A percentile compares a stretch with the other conserved stretches of the same genome.
These are phyloP conservation scores for Epithemia pelagica DNA, from an alignment of 108 stramenopile species.

Conservation along the genomic window DNA sequence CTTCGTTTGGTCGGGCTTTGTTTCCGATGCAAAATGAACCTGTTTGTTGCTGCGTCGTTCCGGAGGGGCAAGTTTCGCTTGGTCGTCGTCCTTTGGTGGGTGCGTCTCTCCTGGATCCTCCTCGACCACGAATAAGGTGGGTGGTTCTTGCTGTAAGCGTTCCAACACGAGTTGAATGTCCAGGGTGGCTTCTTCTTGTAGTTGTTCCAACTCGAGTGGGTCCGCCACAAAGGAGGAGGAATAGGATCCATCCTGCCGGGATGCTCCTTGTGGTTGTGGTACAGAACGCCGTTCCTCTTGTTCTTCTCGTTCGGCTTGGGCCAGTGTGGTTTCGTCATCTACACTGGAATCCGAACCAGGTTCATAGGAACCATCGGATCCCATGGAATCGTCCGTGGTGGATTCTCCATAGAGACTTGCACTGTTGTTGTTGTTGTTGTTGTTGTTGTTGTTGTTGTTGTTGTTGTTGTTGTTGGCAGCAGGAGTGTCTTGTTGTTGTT, in stretches of 20 bases:
- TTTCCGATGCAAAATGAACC: neutral
- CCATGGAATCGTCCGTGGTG: conserved; percentile 34
- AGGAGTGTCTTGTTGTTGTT: conserved; percentile 11
- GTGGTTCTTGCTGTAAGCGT: conserved; percentile 25
- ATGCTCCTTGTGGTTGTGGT: neutral
- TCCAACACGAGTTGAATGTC: conserved; percentile 39
- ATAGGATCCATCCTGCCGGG: neutral
- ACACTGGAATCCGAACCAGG: conserved; percentile 14
- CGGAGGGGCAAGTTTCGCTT: neutral
- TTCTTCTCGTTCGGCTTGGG: conserved; percentile 40
- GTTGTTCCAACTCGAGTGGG: conserved; percentile 36
- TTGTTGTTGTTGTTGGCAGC: conserved; percentile 10
- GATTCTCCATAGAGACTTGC: conserved; percentile 51
- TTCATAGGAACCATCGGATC: conserved; percentile 25
- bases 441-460: neutral
- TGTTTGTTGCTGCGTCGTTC: neutral
- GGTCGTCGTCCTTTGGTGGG: conserved; percentile 2
- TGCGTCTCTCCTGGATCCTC: neutral
- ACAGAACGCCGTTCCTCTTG: conserved; percentile 9
- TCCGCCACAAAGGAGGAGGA: conserved; percentile 22
- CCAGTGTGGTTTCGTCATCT: conserved; percentile 49
- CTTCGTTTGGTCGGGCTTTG: neutral
- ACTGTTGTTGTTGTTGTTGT: conserved; percentile 11
- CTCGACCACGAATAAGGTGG: neutral
- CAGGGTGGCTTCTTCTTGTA: conserved; percentile 52